phyloP scores from a whole-genome alignment of 768 basidiomycete species.

The Vararia minispora region DNA sequence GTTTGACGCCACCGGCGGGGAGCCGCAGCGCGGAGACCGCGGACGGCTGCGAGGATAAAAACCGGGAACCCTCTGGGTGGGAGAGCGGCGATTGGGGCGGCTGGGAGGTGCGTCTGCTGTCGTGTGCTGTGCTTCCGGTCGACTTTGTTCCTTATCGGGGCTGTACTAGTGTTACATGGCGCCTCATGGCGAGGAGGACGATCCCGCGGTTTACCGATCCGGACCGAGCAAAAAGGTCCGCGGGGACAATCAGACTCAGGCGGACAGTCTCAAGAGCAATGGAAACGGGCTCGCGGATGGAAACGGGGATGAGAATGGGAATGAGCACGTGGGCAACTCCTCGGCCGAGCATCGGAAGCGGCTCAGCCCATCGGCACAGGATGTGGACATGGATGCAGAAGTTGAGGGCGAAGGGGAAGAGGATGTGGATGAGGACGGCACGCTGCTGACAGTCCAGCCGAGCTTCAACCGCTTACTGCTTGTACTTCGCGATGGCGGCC shows the following conservation, averaged over 20 bases:
- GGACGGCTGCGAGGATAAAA: slow-evolving; percentile 21
- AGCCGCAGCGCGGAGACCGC: slow-evolving; percentile 7
- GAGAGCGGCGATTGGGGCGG: slow-evolving; percentile 76
- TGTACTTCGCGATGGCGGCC: slow-evolving; percentile 84
- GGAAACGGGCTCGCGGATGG: slow-evolving; percentile 15
- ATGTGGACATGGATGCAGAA: slow-evolving; percentile 8
- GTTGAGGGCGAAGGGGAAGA: slow-evolving; percentile 31
- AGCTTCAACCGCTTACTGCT: slow-evolving; percentile 84
- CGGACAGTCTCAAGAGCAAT: slow-evolving; percentile 11
- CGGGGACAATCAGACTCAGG: slow-evolving; percentile 12
- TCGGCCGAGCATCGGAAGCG: slow-evolving; percentile 3
- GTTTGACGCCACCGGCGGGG: slow-evolving; percentile 59
- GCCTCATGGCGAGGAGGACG: slow-evolving; percentile 88
- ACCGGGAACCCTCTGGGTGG: slow-evolving; percentile 38
- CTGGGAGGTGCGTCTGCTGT: slow-evolving; percentile 63
- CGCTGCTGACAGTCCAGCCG: slow-evolving; percentile 77
- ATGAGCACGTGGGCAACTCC: slow-evolving; percentile 4
- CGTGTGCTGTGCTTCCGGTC: slow-evolving; percentile 4
- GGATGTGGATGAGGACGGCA: slow-evolving; percentile 62
- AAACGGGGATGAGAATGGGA: slow-evolving; percentile 10
- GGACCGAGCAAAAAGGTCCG: slow-evolving; percentile 17
- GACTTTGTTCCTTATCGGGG: neutral
- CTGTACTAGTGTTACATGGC: slow-evolving; percentile 78
- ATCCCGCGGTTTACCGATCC: slow-evolving; percentile 86
- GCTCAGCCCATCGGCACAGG: too few species aligned